These are phyloP conservation scores for Tuber borchii DNA, from an alignment of 495 filamentous ascomycete species.

Conservation along the genomic window DNA sequence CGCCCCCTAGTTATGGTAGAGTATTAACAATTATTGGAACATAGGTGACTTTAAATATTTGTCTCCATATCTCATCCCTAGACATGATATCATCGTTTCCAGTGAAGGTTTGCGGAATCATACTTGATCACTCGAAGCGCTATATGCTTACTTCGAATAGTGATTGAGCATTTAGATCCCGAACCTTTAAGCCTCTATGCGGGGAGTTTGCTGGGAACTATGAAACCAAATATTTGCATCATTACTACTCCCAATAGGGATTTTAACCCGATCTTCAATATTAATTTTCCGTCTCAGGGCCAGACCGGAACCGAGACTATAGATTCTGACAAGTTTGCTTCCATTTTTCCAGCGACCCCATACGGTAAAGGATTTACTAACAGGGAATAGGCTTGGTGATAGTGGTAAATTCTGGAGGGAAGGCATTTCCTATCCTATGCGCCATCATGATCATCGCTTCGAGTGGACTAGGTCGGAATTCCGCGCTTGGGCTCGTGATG, in stretches of 20 bases:
- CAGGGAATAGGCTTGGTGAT: neutral
- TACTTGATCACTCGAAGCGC: conserved; percentile 22
- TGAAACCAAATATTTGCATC: conserved; percentile 37
- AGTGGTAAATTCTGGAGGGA: conserved; percentile 10
- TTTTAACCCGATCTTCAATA: conserved; percentile 39
- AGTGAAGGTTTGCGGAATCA: conserved; percentile 35
- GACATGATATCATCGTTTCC: conserved; percentile 35
- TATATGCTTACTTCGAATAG: conserved; percentile 17
- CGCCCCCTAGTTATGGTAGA: neutral
- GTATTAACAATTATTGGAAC: neutral
- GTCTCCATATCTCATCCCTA: conserved; percentile 14
- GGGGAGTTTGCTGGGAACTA: conserved; percentile 28
- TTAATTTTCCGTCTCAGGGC: conserved; percentile 17
- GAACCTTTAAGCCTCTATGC: conserved; percentile 31
- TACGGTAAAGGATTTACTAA: neutral
- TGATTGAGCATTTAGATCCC: conserved; percentile 42
- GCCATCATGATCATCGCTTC: conserved; percentile 41
- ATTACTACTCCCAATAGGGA: conserved; percentile 41
- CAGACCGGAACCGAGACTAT: neutral
- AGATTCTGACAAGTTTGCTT: neutral
- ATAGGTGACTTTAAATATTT: conserved; percentile 31
- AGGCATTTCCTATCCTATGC: conserved; percentile 36
- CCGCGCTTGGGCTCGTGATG: conserved; percentile 29
- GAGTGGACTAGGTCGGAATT: conserved; percentile 41
- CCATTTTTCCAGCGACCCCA: too few relatives aligned